phyloP scores from a whole-genome alignment of 1,139 yeast genomes.

The Maudiozyma humilis region DNA sequence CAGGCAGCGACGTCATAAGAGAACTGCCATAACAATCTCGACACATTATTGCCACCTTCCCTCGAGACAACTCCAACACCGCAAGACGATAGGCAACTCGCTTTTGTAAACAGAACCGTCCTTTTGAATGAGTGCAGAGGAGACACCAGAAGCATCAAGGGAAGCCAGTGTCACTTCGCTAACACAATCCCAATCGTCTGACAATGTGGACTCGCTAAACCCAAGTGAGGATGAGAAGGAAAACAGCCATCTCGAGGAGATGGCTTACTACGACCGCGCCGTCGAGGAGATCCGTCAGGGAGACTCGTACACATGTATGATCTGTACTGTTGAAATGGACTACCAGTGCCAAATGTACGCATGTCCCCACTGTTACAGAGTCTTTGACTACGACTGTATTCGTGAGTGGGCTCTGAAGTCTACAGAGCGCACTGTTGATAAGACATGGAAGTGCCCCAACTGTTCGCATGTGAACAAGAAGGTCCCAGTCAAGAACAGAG shows the following conservation, averaged over 20 bases:
- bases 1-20: not conserved
- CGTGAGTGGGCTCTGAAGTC: slow-evolving; percentile 76
- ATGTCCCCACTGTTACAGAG: slow-evolving; percentile 64
- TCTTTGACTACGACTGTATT: slow-evolving; percentile 74
- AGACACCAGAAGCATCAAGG: not conserved
- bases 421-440: slow-evolving; percentile 47
- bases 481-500: slow-evolving; percentile 52
- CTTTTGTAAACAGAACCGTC: not conserved
- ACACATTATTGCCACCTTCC: no score
- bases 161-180: not conserved
- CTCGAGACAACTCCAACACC: no score
- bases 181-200: not conserved
- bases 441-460: slow-evolving; percentile 82
- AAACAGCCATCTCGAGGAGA: slow-evolving; percentile 13
- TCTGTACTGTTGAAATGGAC: slow-evolving; percentile 77
- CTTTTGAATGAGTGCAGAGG: not conserved
- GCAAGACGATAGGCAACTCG: not conserved
- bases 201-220: not conserved
- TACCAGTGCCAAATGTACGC: slow-evolving; percentile 64
- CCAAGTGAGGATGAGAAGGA: slow-evolving; percentile 7
- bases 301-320: slow-evolving; percentile 68
- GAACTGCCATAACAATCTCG: no score
- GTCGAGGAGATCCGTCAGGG: slow-evolving; percentile 39
- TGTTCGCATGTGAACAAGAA: slow-evolving; percentile 52
- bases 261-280: slow-evolving; percentile 28